Base-by-base conservation (phyloP, 2,329 filamentous ascomycete species). In the Dryadomyces sulphureus region DNA sequence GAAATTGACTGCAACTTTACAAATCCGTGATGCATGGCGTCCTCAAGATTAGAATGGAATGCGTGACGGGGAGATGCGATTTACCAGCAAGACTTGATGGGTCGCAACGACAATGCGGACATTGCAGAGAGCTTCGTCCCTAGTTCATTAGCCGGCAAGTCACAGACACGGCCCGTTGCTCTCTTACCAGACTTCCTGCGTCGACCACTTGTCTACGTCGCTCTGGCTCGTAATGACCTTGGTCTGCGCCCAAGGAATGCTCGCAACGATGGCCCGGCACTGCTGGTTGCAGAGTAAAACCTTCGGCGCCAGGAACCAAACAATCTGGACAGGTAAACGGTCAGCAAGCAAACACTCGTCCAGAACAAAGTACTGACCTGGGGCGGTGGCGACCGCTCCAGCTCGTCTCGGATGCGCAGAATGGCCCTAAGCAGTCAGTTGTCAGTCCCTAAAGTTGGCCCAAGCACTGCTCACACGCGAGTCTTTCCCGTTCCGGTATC, bases 401-500 rank as follows among this genome's bases (percentile, higher is more conserved):
- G 63, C 58, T 86, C 80, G 22, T 65, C 68, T 50, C 70, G 68
- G 36, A 86, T 85, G 16, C 83, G 75, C 45, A 85, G 64, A 9
- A 84, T 67, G 19, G 82, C 81, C 45, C 79, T 84, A 46, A 9
- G 25, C 45, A 40, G 41, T 45, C 34, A 20, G n/a, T 5, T 17
- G 22, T 19, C 7, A 3, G 19, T 11, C 25, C 8, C 24, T 17
- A 5, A 7, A n/a, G 11, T 4, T 36, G 11, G 12, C 17, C 27
- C 4, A 32, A 9, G 16, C 27, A 32, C 11, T 12, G 16, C 27
- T 14, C 17, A 85, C 81, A 88, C 74, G 52, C 82, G 78, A 3
- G 84, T 88, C 59, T 89, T 89, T 2, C 84, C 84, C 52, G 75
- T 85, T 1, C 84, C 84, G 0, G 84, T 89, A 50, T 84, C 82